Base-by-base conservation (phyloP, 2,329 filamentous ascomycete genomes). In the Fusarium sulawesiense region DNA sequence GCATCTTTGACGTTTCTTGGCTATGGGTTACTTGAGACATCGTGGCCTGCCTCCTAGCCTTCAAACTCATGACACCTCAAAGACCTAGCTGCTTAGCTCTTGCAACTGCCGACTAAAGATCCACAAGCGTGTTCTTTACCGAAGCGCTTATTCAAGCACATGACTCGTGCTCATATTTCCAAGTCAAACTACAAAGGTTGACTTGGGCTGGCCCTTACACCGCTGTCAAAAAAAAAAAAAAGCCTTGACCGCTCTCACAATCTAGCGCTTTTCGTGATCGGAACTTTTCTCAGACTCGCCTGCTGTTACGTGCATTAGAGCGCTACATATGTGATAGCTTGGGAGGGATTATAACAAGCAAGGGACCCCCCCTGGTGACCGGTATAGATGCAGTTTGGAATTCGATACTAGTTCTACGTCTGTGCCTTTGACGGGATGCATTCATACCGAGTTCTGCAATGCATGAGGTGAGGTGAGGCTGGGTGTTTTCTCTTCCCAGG, bases 351-450 rank as follows among this genome's bases (percentile, higher is more conserved):
- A 25, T 64, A 41, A 42, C 21, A 58, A 13, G n/a, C 64, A 64
- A 55, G 64, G 57, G 44, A 32, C 53, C 41, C 60, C 50, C 53
- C 57, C 34, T 30, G 37, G 37, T 20, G 60, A 49, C 37, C n/a
- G 48, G 34, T 45, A 60, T 44, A 68, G 47, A 67, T 64, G 58
- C 55, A 49, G 53, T 64, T 59, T 45, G 51, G 34, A 68, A 41
- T 54, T 54, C 51, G 64, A 68, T 64, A 48, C 51, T 68, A 59
- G 63, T 44, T 40, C 27, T 56, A 42, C 48, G 34, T 55, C 58
- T 68, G 51, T 50, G 58, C 40, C 58, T 68, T 68, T 68, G 62
- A 66, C 56, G 56, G 56, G 63, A 57, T 62, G 46, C 41, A 51
- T 56, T 67, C 50, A 67, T 37, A 53, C 45, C 42, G 47, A 42